phyloP scores from a whole-genome alignment of 768 basidiomycete genomes.

The Pleurotus sapidus region DNA sequence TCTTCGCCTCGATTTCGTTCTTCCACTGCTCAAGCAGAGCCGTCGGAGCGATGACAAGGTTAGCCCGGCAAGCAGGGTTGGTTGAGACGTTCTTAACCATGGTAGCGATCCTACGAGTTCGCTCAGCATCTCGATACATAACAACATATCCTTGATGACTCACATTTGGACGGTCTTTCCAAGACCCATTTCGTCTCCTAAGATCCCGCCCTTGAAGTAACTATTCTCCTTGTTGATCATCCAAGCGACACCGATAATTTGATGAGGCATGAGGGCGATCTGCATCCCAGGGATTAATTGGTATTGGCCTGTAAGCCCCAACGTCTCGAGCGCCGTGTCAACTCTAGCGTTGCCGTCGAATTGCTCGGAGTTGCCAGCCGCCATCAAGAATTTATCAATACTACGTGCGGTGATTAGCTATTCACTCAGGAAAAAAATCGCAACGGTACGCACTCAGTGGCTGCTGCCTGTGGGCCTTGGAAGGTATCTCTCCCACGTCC shows the following conservation, averaged over 20 bases:
- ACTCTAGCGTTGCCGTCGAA: conserved; percentile 62
- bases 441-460: conserved; percentile 43
- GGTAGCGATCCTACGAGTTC: conserved; percentile 47
- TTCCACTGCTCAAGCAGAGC: conserved; percentile 70
- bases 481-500: conserved; percentile 45
- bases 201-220: conserved; percentile 41
- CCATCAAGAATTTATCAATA: conserved; percentile 50
- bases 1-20: conserved; percentile 56
- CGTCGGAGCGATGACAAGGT: conserved; percentile 64
- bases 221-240: conserved; percentile 51
- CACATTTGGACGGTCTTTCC: conserved; percentile 56
- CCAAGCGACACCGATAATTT: conserved; percentile 61
- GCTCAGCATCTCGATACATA: conserved; percentile 3
- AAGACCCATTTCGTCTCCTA: conserved; percentile 59
- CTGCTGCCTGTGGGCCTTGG: conserved; percentile 40
- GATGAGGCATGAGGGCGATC: conserved; percentile 65
- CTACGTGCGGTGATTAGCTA: conserved; percentile 23
- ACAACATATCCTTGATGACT: conserved; percentile 2
- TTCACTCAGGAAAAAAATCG: neutral
- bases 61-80: conserved; percentile 55
- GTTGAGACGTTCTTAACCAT: conserved; percentile 52
- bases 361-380: conserved; percentile 53
- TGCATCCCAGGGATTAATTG: conserved; percentile 56
- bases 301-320: conserved; percentile 47
- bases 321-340: conserved; percentile 49